Base-by-base conservation (phyloP, 2,329 filamentous ascomycete species). In the Sclerotinia glacialis region DNA sequence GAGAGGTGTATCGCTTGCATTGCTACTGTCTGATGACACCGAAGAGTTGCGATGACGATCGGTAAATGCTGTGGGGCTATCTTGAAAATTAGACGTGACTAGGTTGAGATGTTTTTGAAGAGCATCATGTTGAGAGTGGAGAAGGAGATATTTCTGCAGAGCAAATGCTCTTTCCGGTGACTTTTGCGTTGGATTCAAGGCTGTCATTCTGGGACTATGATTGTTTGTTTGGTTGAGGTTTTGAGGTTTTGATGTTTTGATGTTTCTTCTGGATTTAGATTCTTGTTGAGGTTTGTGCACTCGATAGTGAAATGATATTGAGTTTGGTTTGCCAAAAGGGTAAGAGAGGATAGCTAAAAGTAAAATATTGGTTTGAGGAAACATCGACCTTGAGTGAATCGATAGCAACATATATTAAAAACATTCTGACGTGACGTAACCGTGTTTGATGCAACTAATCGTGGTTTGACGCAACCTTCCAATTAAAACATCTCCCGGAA, bases 61-160 rank as follows among this genome's bases (percentile, higher is more conserved):
- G 46, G 26, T 23, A 47, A 66, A 37, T 68, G 65, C 49, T 49
- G 64, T 26, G 58, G 61, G 16, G 40, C 40, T 50, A 60, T 67
- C 21, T 53, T 65, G 66, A 14, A 62, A 18, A 18, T 58, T 26
- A 21, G 71, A 31, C 34, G 69, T 65, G 61, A 75, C 72, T 28
- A 71, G 67, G 26, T 68, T 65, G 49, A 78, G 72, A 23, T 75
- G 72, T 60, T 75, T 74, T 58, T 77, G 74, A 49, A 80, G 68
- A 23, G 74, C 68, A 52, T 71, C 72, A 49, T 77, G 76, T 66
- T 77, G 76, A 3, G 73, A 74, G 68, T 76, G 74, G 4, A 77
- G 73, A 14, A 77, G 70, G 5, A 77, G 72, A 61, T 77, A 77
- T 71, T 75, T 77, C 63, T 77, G 76, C 9, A 77, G 73, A 65